Base-by-base conservation (phyloP, 257 asterid genomes). In the Cinchona pubescens region DNA sequence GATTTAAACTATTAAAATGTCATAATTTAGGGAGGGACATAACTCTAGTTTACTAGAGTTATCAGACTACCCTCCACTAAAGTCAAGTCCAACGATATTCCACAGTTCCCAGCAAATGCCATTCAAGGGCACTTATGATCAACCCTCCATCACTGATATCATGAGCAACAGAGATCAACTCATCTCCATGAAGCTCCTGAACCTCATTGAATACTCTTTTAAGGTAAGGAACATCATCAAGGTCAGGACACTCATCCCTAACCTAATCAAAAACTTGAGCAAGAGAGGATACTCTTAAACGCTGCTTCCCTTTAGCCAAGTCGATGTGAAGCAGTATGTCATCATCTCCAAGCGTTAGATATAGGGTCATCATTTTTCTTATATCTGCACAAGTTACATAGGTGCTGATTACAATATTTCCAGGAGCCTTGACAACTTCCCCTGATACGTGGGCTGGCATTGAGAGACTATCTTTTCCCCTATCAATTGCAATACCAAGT, bases 381-480 rank as follows among this genome's bases (percentile, higher is more conserved):
- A 94, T 90, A 69, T 94, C 98, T 5, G 99, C 92, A 82, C 98
- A 92, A 75, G 97, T 94, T 69, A 92, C 97, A 64, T 90, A 94
- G 13, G 97, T 40, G 80, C 99, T 94, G 83, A 94, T 88, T 66
- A 94, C 99, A 49, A 94, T 84, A 83, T 90, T 94, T 65, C 99
- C 98, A 53, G 98, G 97, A 69, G 99, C 98, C 87, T 92, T 94
- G 65, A 94, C 97, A 75, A 94, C 92, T 82, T 94, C 98, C 45
- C 86, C 93, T 2, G 95, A 84, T 40, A 96, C 56, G 69, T 78
- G 96, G 49, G 99, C 96, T 5, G 98, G 97, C 98, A 94, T 92
- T 71, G 99, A 92, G 74, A 94, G 98, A 83, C 99, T 91, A 80
- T 92, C 98, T 68, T 94, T 94, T 49, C 98, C 99, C 23, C 99